Evolutionary conservation across 139 green algal genomes (phyloP).

Genomic region (Micractinium sp.): DNA sequence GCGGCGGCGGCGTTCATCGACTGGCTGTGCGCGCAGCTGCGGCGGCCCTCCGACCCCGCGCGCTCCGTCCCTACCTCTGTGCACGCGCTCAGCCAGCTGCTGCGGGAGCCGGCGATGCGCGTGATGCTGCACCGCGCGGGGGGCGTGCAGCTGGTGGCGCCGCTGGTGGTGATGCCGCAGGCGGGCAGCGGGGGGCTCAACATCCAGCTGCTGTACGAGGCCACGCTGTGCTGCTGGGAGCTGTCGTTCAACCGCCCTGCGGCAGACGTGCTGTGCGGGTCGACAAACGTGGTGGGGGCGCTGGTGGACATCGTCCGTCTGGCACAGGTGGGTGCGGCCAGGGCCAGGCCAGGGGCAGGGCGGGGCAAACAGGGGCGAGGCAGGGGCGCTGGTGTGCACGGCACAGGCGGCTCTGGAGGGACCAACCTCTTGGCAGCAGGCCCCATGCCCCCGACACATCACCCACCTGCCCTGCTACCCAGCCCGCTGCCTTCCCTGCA

Average conservation of each 20-base stretch:
- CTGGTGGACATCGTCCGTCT: conserved; percentile 88
- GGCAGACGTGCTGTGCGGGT: conserved; percentile 61
- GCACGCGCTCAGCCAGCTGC: conserved; percentile 74
- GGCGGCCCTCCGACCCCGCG: conserved; percentile 68
- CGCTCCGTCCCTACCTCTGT: conserved; percentile 66
- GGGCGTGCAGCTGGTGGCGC: conserved; percentile 70
- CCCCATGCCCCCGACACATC: background rate
- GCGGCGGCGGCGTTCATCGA: conserved; percentile 78
- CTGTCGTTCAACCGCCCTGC: conserved; percentile 84
- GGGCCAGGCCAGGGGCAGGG: no score
- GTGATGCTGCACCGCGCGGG: conserved; percentile 64
- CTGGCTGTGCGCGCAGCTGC: conserved; percentile 89
- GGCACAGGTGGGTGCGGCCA: conserved; percentile 38
- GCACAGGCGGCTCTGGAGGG: no score
- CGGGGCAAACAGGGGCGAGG: no score
- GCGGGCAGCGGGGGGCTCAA: conserved; percentile 55
- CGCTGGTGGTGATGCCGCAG: conserved; percentile 62
- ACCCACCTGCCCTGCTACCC: background rate
- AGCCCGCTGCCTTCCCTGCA: background rate
- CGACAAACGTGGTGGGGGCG: conserved; percentile 63
- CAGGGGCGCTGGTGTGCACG: no score
- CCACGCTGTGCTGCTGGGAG: conserved; percentile 90
- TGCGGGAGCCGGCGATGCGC: conserved; percentile 76
- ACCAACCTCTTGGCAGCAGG: background rate
- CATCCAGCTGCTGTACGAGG: conserved; percentile 95